These are phyloP conservation scores for Suillus sp. DNA, from an alignment of 768 basidiomycete species.

Conservation along the genomic window DNA sequence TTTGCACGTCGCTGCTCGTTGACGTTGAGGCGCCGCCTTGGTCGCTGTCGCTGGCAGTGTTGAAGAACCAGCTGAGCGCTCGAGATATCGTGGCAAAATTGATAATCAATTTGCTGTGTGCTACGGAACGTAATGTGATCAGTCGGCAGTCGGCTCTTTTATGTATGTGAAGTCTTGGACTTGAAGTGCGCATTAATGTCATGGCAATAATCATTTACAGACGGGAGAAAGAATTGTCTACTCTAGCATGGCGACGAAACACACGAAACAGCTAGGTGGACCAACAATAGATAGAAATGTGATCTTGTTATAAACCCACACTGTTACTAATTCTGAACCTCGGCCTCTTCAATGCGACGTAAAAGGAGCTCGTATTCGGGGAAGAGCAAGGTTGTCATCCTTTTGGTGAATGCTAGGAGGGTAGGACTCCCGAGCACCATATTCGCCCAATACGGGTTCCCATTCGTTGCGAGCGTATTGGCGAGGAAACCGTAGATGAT, in stretches of 20 bases:
- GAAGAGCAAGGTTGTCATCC: slow-evolving; percentile 29
- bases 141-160: neutral
- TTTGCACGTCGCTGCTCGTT: slow-evolving; percentile 6
- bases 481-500: slow-evolving; percentile 34
- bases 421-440: slow-evolving; percentile 25
- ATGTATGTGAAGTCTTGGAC: neutral
- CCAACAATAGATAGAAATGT: neutral
- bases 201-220: neutral
- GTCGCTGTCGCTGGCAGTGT: neutral
- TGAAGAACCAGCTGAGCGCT: neutral
- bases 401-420: slow-evolving; percentile 23
- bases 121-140: neutral
- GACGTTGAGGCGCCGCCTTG: neutral
- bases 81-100: neutral
- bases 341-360: slow-evolving; percentile 10
- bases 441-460: slow-evolving; percentile 31
- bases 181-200: neutral
- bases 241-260: neutral
- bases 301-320: neutral
- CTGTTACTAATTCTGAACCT: slow-evolving; percentile 9
- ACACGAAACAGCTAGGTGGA: neutral
- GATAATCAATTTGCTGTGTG: too few relatives aligned
- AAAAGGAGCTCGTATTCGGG: slow-evolving; percentile 30
- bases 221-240: neutral
- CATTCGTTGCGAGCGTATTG: slow-evolving; percentile 24